Conservation (phyloP, 306 rosid species). For the Cicer arietinum region DNA sequence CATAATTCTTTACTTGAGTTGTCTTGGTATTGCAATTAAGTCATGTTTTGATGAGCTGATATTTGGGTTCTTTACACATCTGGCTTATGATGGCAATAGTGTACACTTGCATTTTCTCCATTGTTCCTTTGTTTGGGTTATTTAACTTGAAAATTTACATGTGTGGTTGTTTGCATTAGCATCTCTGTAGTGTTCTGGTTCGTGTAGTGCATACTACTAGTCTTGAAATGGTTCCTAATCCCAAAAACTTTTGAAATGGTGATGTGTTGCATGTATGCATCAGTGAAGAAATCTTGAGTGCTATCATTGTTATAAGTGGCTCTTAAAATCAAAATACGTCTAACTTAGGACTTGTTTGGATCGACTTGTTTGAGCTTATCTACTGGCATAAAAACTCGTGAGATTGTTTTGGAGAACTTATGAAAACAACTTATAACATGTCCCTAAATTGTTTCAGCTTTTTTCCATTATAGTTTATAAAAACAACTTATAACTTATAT, state of each 20-base stretch:
- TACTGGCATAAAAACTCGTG: too few relatives aligned
- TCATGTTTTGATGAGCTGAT: background rate
- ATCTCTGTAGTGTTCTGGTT: slow-evolving; percentile 7
- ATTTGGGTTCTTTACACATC: background rate
- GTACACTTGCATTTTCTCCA: slow-evolving; percentile 28
- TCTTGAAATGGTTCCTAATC: slow-evolving; percentile 26
- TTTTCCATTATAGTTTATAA: too few relatives aligned
- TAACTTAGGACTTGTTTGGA: background rate
- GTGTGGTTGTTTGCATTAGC: slow-evolving; percentile 30
- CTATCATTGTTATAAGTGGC: slow-evolving; percentile 36
- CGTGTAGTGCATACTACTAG: background rate
- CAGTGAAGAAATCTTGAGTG: slow-evolving; percentile 22
- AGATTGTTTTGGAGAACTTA: too few relatives aligned
- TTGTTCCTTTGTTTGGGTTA: slow-evolving; percentile 14
- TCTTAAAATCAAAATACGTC: slow-evolving; percentile 10
- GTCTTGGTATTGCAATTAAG: too few relatives aligned
- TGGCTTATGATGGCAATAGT: slow-evolving; percentile 26
- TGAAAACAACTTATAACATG: too few relatives aligned
- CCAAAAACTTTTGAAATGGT: background rate
- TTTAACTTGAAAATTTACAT: slow-evolving; percentile 8
- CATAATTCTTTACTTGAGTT: too few relatives aligned
- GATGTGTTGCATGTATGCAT: slow-evolving; percentile 19
- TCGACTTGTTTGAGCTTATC: background rate
- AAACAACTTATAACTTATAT: too few relatives aligned
- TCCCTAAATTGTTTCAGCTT: too few relatives aligned